Base-by-base conservation (phyloP, 1,139 yeast species). In the Blastobotrys proliferans region DNA sequence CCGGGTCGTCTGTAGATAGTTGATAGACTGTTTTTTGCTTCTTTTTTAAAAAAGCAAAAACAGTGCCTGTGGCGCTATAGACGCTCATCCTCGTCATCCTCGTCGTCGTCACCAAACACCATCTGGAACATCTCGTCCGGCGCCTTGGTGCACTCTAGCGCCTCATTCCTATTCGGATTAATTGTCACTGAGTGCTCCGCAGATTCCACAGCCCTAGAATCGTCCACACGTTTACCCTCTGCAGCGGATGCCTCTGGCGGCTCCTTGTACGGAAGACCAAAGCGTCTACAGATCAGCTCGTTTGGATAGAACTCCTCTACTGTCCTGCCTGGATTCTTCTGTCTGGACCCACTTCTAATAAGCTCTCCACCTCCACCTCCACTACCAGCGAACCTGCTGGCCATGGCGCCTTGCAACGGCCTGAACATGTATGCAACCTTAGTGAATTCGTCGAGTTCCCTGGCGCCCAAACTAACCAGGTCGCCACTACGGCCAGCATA, bases 361-460 rank as follows among this genome's bases (percentile, higher is more conserved):
- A n/a, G n/a, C n/a, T n/a, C n/a, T n/a, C n/a, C n/a, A n/a, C n/a
- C n/a, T n/a, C n/a, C n/a, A n/a, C n/a, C n/a, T n/a, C n/a, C n/a
- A n/a, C n/a, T n/a, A n/a, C n/a, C 29, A 3, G 56, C 52, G 40
- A 61, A 61, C 35, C 57, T 45, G 21, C 44, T 41, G 9, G 63
- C 58, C 50, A 61, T 53, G 19, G 50, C 50, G 8, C 63, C 62
- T 6, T 49, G 38, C 26, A 58, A 45, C 1, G 63, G 60, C 26
- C 54, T 47, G 43, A 60, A 61, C 33, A 61, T 46, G 14, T 43
- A 35, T 1, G 65, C 66, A 11, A 58, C 60, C 34, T 50, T 48
- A n/a, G 43, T 42, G 40, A 61, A 61, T 26, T 31, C 41, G 41
- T 17, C 14, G 25, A 19, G 18, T 3, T 38, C 31, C 13, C 29